These are phyloP conservation scores for Colletotrichum navitas DNA, from an alignment of 2,329 filamentous ascomycete genomes.

Conservation along the genomic window DNA sequence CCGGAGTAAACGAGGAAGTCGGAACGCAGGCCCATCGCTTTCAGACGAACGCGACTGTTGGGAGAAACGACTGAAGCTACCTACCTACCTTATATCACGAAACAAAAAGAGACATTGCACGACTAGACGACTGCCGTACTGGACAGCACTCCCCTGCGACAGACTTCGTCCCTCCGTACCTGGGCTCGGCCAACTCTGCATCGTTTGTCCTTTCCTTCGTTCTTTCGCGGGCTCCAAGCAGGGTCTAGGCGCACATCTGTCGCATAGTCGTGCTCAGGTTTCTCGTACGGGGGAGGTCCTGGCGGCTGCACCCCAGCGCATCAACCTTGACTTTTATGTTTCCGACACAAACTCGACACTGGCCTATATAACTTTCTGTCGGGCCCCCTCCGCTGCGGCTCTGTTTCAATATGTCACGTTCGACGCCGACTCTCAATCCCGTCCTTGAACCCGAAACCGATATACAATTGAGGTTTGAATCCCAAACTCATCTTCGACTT, in stretches of 20 bases:
- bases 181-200: background rate
- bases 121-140: background rate
- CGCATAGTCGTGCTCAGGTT: constrained; percentile 37
- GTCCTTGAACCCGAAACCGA: constrained; percentile 5
- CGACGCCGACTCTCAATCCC: constrained; percentile 9
- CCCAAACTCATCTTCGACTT: background rate
- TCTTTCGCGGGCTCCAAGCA: constrained; percentile 19
- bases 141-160: background rate
- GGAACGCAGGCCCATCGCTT: background rate
- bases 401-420: constrained; percentile 16
- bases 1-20: background rate
- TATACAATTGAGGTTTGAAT: constrained; percentile 2
- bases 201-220: constrained; percentile 15
- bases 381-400: background rate
- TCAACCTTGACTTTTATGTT: constrained; percentile 31
- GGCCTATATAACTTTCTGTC: constrained; percentile 39
- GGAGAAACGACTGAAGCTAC: background rate
- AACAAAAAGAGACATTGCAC: background rate
- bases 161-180: constrained; percentile 2
- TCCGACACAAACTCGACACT: constrained; percentile 27
- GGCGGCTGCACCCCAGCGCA: constrained; percentile 39
- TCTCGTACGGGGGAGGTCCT: constrained; percentile 32
- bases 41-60: background rate
- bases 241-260: constrained; percentile 28
- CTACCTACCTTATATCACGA: background rate